Evolutionary conservation across 164 flowering plant species (phyloP).

Genomic region (Nelumbo lutea): DNA sequence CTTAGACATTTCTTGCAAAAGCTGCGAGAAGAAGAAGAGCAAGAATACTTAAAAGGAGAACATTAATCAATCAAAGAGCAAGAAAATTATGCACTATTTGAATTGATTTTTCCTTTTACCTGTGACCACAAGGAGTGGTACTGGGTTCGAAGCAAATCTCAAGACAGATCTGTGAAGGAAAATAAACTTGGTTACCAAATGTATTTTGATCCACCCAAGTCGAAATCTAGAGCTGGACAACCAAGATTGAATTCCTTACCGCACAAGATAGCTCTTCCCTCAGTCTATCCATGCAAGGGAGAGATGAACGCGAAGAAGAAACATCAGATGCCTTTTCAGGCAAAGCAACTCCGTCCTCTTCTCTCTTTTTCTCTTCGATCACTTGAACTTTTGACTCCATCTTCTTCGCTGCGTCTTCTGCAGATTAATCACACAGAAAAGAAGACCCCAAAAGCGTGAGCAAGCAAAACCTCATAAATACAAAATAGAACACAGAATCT

Average conservation of each 20-base stretch:
- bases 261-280: constrained; percentile 69
- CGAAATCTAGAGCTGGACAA: not conserved
- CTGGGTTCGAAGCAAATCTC: constrained; percentile 69
- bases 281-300: no score
- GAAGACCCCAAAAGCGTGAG: no score
- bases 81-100: not conserved
- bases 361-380: constrained; percentile 25
- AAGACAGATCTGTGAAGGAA: constrained; percentile 66
- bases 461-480: not conserved
- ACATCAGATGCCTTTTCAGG: constrained; percentile 9
- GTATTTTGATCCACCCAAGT: not conserved
- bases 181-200: not conserved
- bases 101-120: constrained; percentile 32
- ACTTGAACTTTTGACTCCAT: not conserved
- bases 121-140: constrained; percentile 58
- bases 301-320: constrained; percentile 7
- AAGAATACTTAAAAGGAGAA: not conserved
- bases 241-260: constrained; percentile 30
- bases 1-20: constrained; percentile 80
- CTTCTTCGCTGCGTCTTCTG: constrained; percentile 21
- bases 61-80: not conserved
- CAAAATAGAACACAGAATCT: no score
- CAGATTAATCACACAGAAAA: not conserved
- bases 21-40: constrained; percentile 28
- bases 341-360: not conserved